Evolutionary conservation across 768 basidiomycete genomes (phyloP), one percentile per base, ranked within the genome.

Genomic region (Xerocomus potaroensis): DNA sequence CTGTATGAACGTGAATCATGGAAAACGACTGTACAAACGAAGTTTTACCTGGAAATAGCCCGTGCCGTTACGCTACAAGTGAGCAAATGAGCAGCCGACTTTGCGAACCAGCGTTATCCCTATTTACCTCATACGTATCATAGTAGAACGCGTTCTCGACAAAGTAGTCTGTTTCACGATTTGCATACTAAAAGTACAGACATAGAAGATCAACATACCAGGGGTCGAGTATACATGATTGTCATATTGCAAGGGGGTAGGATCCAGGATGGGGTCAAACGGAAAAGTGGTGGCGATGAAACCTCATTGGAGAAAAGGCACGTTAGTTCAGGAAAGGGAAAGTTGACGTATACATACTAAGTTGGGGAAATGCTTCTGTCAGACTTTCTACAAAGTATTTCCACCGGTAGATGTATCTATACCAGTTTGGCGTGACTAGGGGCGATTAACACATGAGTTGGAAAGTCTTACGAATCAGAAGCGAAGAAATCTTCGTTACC

Each of bases 221-320:
- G 79, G 79, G 0, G 76, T 80, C 50, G 77, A 71, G 51, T 82
- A 82, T 16, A 79, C 72, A 47, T 83, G 81, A 2, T 76, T 68
- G 45, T 83, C 81, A 43, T 78, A 83, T 34, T 76, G 67, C 19
- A 58, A 67, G 1, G 80, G 79, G 29, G 66, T 70, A 2, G 79
- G 79, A 1, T 68, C 61, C 32, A 81, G 61, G 12, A 70, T 56
- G 4, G 79, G 79, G 46, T 68, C 56, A 50, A 65, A 73, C 0
- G 70, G 66, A 41, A 67, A 51, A 0, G 74, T 65, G 0, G 81
- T 83, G 1, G 81, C 80, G 40, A 83, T 77, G 61, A 80, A 81
- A 4, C 65, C 81, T 83, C 44, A 14, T 37, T 10, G 30, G 5
- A 22, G 57, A n/a, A n/a, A 5, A 51, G 50, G 11, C 53, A 4